Base-by-base conservation (phyloP, 2,329 filamentous ascomycete genomes). In the Pyrenochaeta sp. region DNA sequence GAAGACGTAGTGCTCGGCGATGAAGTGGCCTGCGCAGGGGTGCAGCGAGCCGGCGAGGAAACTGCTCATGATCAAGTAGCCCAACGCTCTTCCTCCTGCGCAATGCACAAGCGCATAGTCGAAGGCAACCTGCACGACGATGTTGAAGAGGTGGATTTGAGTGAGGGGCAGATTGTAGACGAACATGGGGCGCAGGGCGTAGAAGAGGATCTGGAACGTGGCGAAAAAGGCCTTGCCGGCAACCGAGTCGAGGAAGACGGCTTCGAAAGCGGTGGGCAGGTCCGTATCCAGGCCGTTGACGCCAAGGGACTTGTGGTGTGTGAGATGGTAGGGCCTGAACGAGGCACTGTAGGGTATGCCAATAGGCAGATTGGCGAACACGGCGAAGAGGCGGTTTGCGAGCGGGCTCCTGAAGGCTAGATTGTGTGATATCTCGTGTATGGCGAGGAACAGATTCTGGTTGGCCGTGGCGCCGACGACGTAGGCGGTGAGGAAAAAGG, bases 171-270 rank as follows among this genome's bases (percentile, higher is more conserved):
- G 85, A 69, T 88, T 87, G 85, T 97, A 97, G 69, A 99, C 86
- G 80, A 93, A 89, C 90, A 98, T 97, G 60, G 95, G 95, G 15
- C 95, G 91, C 50, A 99, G 80, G 71, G 95, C 95, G 82, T 99
- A 99, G 86, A 99, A 99, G 76, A 99, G 86, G 78, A 99, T 97
- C 81, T 99, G 95, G 82, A 97, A 99, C 67, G 95, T 99, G 82
- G 91, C 94, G 86, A 99, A 99, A 84, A 99, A 99, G 66, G 95
- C 90, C 81, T 99, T 99, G 77, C 95, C 95, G 19, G 94, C 87
- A 69, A 99, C 89, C 7, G 93, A 97, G 83, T 99, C 91, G 71
- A 99, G 89, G 77, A 99, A 90, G 75, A 96, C 81, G 62, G 93
- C 94, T 82, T 99, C 95, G 50, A 97, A 80, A 48, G 91, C 88